Evolutionary conservation across 179 eudicot species (phyloP).

Genomic region (Dionaea muscipula): DNA sequence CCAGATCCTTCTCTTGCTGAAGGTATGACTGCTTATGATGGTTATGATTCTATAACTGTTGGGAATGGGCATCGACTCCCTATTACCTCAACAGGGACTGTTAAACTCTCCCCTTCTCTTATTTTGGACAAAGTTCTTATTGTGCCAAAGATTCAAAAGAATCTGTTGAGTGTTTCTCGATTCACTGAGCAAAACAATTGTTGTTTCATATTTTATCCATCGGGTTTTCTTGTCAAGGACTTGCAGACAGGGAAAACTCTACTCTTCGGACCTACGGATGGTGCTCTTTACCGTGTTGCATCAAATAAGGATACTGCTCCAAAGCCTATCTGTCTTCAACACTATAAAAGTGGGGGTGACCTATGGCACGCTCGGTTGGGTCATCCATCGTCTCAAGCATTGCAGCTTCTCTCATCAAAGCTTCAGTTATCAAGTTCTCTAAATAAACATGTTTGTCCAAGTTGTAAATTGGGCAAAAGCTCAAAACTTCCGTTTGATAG

Average conservation of each 20-base stretch:
- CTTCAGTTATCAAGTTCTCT: too few relatives aligned
- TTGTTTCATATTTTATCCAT: background rate
- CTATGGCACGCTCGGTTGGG: too few relatives aligned
- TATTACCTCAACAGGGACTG: background rate
- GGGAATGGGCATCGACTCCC: too few relatives aligned
- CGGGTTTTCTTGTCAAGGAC: background rate
- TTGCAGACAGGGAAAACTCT: background rate
- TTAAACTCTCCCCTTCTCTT: too few relatives aligned
- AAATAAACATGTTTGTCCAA: background rate
- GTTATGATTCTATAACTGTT: too few relatives aligned
- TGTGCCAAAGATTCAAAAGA: background rate
- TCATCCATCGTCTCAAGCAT: too few relatives aligned
- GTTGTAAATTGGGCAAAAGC: too few relatives aligned
- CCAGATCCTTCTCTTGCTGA: too few relatives aligned
- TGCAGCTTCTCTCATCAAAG: background rate
- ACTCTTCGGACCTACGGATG: background rate
- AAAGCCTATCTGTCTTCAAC: background rate
- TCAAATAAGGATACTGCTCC: background rate
- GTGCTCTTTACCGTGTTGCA: background rate
- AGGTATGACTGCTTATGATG: too few relatives aligned
- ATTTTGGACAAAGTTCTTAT: background rate
- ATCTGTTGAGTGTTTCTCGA: background rate
- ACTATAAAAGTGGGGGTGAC: background rate
- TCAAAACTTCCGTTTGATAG: too few relatives aligned
- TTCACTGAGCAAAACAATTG: background rate